These are phyloP conservation scores for Hibiscus tridactylites DNA, from an alignment of 345 rosid genomes.

Conservation along the genomic window DNA sequence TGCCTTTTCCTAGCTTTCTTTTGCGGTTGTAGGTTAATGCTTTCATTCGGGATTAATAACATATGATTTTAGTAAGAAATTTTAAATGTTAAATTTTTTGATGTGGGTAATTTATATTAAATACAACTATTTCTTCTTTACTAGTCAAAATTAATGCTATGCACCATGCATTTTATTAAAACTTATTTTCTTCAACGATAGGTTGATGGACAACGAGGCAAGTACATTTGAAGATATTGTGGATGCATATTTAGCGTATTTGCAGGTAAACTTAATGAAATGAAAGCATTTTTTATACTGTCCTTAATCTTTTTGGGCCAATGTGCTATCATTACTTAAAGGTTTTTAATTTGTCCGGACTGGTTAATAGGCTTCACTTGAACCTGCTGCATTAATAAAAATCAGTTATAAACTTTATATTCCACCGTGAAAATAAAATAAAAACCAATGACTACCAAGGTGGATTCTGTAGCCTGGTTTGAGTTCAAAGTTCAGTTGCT, in stretches of 20 bases:
- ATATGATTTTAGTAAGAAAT: background rate
- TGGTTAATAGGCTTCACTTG: background rate
- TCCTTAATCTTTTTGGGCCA: background rate
- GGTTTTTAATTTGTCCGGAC: background rate
- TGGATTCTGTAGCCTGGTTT: background rate
- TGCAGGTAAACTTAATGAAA: constrained; percentile 47
- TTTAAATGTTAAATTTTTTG: background rate
- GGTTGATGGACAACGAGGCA: constrained; percentile 55
- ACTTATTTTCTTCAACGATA: constrained; percentile 22
- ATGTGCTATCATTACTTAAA: background rate
- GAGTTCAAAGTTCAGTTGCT: background rate
- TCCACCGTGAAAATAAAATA: background rate
- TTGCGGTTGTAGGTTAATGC: background rate
- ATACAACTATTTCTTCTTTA: background rate
- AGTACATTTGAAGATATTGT: constrained; percentile 76
- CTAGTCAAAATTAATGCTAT: background rate
- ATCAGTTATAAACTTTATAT: background rate
- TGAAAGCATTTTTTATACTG: constrained; percentile 7
- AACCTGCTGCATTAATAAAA: background rate
- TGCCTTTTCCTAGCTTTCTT: background rate
- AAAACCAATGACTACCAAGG: background rate
- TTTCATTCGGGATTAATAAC: background rate
- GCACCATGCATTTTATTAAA: background rate
- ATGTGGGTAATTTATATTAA: background rate
- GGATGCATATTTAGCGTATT: constrained; percentile 81